Evolutionary conservation across 108 stramenopile genomes (phyloP), one percentile per base, ranked within the genome.

Genomic region (Seminavis robusta): DNA sequence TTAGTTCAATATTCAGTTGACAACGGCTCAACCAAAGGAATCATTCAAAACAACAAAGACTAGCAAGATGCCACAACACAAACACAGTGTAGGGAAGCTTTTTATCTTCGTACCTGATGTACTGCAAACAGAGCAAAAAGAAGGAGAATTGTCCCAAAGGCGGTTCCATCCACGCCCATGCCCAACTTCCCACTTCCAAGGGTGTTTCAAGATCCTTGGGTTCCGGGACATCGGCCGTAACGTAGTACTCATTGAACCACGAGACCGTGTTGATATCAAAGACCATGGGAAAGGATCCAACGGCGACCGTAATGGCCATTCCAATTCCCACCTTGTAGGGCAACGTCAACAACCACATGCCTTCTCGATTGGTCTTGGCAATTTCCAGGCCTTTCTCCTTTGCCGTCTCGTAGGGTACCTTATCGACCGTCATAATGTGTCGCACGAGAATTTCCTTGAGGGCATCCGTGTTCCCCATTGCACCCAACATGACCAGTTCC

Each of bases 161-260:
- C 9, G 93, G 93, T 53, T 94, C 90, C 84, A 88, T 88, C 90
- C 90, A 92, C 25, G 77, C 69, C 87, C 91, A 92, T 30, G 69
- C 70, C 82, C 84, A 88, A 10, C 71, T 42, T 58, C 88, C 92
- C 0, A 86, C 84, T 56, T 95, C 94, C 41, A 90, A 40, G 21
- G 33, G 38, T 24, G 91, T 95, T 55, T 91, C 89, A 40, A 95
- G 56, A 71, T 95, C 94, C 48, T 76, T 52, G 17, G 68, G 54
- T 1, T 64, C 74, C 1, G 94, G 89, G 27, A 95, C 67, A 52
- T 92, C 91, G 15, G 87, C 61, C 8, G 91, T 95, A 0, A 95
- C 94, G 58, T 67, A 91, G 3, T 33, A 6, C 23, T 81, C 68
- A 62, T 95, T 95, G 77, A 95, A 95, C 83, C 71, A 82, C 25